Evolutionary conservation across 2,329 filamentous ascomycete species (phyloP).

Genomic region (Metarhizium brunneum): DNA sequence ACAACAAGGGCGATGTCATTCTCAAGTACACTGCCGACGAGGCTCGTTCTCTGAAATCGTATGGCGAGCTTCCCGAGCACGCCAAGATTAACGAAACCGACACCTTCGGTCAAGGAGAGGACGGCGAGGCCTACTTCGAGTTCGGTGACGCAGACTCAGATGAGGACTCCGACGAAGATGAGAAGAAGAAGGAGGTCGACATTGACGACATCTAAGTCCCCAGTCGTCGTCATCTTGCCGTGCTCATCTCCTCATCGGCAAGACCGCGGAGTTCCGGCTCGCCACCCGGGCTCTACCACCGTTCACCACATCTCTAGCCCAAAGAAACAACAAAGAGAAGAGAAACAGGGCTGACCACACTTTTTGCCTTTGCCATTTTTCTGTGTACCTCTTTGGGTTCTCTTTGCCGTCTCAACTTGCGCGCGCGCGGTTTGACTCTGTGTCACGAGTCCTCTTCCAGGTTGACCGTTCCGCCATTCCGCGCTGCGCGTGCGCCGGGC

Average conservation of each 20-base stretch:
- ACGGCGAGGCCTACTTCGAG: conserved; percentile 96
- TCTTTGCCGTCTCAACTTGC: neutral
- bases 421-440: neutral
- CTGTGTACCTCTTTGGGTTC: neutral
- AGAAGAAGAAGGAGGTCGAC: conserved; percentile 69
- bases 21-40: conserved; percentile 96
- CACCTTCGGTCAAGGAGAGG: conserved; percentile 82
- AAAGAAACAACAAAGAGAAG: conserved; percentile 1
- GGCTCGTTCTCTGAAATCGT: conserved; percentile 88
- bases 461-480: neutral
- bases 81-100: conserved; percentile 99
- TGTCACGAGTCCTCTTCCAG: neutral
- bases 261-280: neutral
- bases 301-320: neutral
- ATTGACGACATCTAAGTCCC: conserved; percentile 81
- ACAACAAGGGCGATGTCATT: conserved; percentile 94
- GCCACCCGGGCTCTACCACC: neutral
- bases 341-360: conserved; percentile 5
- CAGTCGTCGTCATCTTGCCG: neutral
- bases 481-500: neutral
- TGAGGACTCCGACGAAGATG: conserved; percentile 43
- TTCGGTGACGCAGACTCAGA: conserved; percentile 85
- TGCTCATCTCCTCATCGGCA: neutral
- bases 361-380: conserved; percentile 1
- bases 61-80: conserved; percentile 92